Conservation (phyloP, 2,329 filamentous ascomycete genomes). For the Didymosphaeria variabile region DNA sequence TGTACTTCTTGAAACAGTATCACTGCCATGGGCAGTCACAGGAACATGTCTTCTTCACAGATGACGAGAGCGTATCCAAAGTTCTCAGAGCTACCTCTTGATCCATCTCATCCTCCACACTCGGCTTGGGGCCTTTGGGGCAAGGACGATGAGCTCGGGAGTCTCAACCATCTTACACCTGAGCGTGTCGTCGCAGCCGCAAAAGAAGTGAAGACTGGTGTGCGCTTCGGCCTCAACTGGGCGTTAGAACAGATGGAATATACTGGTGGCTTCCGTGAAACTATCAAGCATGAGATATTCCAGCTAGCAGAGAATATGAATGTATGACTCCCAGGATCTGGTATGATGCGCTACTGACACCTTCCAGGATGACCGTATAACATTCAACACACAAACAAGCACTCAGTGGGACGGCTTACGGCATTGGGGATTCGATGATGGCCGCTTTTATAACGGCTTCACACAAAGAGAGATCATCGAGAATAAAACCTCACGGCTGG, state of each 20-base stretch:
- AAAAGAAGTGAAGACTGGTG: conserved; percentile 30
- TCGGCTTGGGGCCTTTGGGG: conserved; percentile 37
- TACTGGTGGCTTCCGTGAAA: conserved; percentile 31
- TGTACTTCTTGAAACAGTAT: not conserved
- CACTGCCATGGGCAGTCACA: not conserved
- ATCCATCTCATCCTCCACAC: conserved; percentile 31
- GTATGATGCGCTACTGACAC: conserved; percentile 4
- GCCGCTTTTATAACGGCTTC: conserved; percentile 32
- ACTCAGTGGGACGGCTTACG: conserved; percentile 63
- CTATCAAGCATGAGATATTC: conserved; percentile 34
- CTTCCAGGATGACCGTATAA: conserved; percentile 43
- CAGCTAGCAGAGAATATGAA: conserved; percentile 34
- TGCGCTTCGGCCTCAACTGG: conserved; percentile 33
- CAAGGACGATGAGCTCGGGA: conserved; percentile 31
- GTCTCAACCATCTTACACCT: conserved; percentile 32
- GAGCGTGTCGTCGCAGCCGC: conserved; percentile 32
- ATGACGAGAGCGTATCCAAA: conserved; percentile 32
- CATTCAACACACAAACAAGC: conserved; percentile 65
- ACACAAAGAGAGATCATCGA: conserved; percentile 29
- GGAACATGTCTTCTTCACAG: conserved; percentile 21
- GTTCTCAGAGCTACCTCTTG: conserved; percentile 33
- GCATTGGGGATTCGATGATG: conserved; percentile 33
- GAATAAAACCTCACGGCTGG: conserved; percentile 25
- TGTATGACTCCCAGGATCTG: conserved; percentile 14
- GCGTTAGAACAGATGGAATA: conserved; percentile 34